Base-by-base conservation (phyloP, 2,329 filamentous ascomycete species). In the Calonectria hawksworthii region DNA sequence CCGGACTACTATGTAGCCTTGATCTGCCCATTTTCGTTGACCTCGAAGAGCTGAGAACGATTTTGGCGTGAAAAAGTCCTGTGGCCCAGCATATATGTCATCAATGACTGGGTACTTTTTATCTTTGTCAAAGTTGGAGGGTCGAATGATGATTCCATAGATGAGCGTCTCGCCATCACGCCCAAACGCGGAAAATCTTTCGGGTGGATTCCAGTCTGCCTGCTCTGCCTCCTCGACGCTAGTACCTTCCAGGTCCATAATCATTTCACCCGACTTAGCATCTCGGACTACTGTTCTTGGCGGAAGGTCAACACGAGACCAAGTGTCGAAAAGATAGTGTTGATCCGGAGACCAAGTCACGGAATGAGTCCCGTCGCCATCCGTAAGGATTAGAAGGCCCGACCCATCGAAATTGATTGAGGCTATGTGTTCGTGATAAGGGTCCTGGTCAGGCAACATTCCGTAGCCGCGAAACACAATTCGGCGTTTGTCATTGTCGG, bases 11-110 rank as follows among this genome's bases (percentile, higher is more conserved):
- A 84, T 64, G 59, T 82, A 84, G 26, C 83, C 82, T 21, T 80
- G 72, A n/a, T 83, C 75, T 10, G 83, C 82, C 75, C 78, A 77
- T 36, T 77, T 56, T 23, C 77, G 77, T 26, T 78, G 70, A 54
- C 63, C 64, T 4, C 41, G 34, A 9, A 80, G 68, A 16, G 72
- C 21, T 9, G 70, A 74, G 52, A 84, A 83, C 0, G 71, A 47
- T 44, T 83, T 84, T 2, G 79, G 77, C 0, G 77, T 80, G 51
- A 77, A 78, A 66, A 80, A 80, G 30, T 72, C 64, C 5, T 80
- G 79, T n/a, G 79, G 83, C 1, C 83, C 83, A 0, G 82, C 81
- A 30, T 84, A 84, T 10, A 83, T 79, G 36, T 79, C 70, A 28
- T 84, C 82, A 11, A 84, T 32, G 4, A 84, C 54, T 1, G 82